Percentiles rank a stretch among this genome's conserved stretches.
Evolutionary conservation across 2,329 filamentous ascomycete genomes (phyloP).

Genomic region (Pseudogymnoascus sp.): DNA sequence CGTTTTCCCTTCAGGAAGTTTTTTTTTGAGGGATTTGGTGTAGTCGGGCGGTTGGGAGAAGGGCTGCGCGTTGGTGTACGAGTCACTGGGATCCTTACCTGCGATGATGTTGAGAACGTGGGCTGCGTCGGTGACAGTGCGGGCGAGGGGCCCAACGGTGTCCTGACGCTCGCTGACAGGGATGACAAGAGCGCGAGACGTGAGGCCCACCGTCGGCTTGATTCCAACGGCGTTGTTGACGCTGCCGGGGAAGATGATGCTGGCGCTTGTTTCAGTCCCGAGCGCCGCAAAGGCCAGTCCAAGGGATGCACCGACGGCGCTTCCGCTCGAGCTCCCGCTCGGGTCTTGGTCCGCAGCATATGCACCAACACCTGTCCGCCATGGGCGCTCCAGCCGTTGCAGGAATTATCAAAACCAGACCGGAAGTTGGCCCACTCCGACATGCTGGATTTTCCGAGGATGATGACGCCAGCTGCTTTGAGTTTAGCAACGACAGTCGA

Average conservation of each 20-base stretch:
- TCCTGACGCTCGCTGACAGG: constrained; percentile 60
- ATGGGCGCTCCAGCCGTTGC: constrained; percentile 57
- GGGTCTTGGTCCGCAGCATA: constrained; percentile 58
- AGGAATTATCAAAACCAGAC: constrained; percentile 40
- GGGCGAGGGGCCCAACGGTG: constrained; percentile 56
- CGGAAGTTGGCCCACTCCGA: constrained; percentile 53
- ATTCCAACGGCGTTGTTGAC: constrained; percentile 58
- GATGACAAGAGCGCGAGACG: constrained; percentile 54
- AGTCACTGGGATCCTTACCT: constrained; percentile 52
- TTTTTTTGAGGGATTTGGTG: constrained; percentile 47
- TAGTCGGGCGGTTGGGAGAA: constrained; percentile 51
- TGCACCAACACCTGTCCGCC: constrained; percentile 55
- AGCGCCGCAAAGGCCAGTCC: constrained; percentile 52
- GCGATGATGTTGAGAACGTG: constrained; percentile 57
- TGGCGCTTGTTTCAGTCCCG: constrained; percentile 59
- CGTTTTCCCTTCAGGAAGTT: constrained; percentile 48
- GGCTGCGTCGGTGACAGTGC: constrained; percentile 58
- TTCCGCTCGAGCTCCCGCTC: constrained; percentile 53
- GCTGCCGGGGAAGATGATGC: constrained; percentile 48
- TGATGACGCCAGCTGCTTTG: constrained; percentile 19
- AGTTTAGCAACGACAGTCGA: constrained; percentile 22
- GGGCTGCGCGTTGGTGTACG: constrained; percentile 57
- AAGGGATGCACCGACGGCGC: constrained; percentile 51
- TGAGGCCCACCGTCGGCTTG: constrained; percentile 59
- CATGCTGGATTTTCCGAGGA: constrained; percentile 36